Evolutionary conservation across 805 yeast genomes (phyloP).

Genomic region (Tetrapisispora phaffii): DNA sequence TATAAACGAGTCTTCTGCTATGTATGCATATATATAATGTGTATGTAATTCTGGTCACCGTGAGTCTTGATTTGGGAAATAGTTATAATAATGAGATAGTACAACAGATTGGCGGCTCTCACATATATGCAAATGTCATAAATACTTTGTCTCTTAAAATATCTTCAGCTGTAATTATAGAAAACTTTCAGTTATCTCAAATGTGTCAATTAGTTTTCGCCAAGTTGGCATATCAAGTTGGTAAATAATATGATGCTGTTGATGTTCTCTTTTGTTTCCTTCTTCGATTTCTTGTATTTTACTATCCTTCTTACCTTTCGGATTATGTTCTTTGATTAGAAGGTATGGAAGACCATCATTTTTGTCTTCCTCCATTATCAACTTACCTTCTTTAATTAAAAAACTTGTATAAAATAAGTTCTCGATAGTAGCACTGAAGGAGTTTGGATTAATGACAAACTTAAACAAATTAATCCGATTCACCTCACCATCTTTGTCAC

Average conservation of each 20-base stretch:
- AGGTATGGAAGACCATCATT: slow-evolving; percentile 36
- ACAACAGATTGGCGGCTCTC: no score
- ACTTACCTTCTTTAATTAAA: slow-evolving; percentile 60
- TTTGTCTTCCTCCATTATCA: slow-evolving; percentile 44
- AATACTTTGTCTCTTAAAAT: no score
- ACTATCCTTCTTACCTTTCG: slow-evolving; percentile 13
- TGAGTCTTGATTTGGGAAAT: no score
- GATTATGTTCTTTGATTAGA: slow-evolving; percentile 25
- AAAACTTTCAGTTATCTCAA: slow-evolving; percentile 37
- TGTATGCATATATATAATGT: no score
- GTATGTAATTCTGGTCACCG: no score
- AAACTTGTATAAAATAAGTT: slow-evolving; percentile 78
- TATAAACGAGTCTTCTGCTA: no score
- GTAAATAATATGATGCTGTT: slow-evolving; percentile 57
- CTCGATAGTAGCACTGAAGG: slow-evolving; percentile 73
- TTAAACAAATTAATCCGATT: slow-evolving; percentile 46
- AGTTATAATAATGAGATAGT: no score
- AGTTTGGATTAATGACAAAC: slow-evolving; percentile 63
- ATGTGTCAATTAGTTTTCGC: slow-evolving; percentile 44
- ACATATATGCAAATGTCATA: no score
- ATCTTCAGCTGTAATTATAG: neutral
- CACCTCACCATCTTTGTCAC: slow-evolving; percentile 23
- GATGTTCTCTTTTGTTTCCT: slow-evolving; percentile 21
- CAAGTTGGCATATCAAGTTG: slow-evolving; percentile 60
- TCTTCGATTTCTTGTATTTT: slow-evolving; percentile 15